Base-by-base conservation (phyloP, 257 asterid genomes). In the Nicotiana tabacum region DNA sequence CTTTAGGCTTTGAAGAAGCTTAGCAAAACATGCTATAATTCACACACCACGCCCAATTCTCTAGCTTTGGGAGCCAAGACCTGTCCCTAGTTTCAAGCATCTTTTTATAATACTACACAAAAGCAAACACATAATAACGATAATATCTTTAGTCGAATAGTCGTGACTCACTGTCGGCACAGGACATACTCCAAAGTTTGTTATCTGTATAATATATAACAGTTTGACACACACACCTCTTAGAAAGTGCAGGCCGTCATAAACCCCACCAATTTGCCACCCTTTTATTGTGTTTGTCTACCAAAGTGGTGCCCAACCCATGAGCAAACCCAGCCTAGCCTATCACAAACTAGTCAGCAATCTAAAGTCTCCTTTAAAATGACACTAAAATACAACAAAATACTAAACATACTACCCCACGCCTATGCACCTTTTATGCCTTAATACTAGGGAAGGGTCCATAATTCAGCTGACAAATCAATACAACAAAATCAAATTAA, bases 331-430 rank as follows among this genome's bases (percentile, higher is more conserved):
- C 82, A 74, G 74, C 82, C 80, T 67, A 53, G 84, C 68, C 57
- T 30, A 56, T 24, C 66, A 66, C 56, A 81, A 43, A 33, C 68
- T 15, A 66, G 83, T 85, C 83, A 85, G 83, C 83, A 77, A 56
- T 29, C 18, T 43, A 21, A 9, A 55, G 12, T 43, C 51, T 43
- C 51, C 51, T 43, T 43, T 43, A 43, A 43, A 16, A 53, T 12
- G 15, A 27, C 43, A 16, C 68, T 27, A 48, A 74, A 74, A 74
- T 74, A 74, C 43, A 74, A 46, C 24, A 46, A 70, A 21, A 8
- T 72, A 10, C 13, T 21, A 24, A 74, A 27, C 43, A 72, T 66
- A 39, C 9, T 46, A 9, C 84, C 82, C 82, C 64, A 61, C 17
- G 16, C 67, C 72, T 33, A 62, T n/a, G 72, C 48, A 76, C 65